Evolutionary conservation across 2,329 filamentous ascomycete species (phyloP).

Genomic region (Leptodontidium sp.): DNA sequence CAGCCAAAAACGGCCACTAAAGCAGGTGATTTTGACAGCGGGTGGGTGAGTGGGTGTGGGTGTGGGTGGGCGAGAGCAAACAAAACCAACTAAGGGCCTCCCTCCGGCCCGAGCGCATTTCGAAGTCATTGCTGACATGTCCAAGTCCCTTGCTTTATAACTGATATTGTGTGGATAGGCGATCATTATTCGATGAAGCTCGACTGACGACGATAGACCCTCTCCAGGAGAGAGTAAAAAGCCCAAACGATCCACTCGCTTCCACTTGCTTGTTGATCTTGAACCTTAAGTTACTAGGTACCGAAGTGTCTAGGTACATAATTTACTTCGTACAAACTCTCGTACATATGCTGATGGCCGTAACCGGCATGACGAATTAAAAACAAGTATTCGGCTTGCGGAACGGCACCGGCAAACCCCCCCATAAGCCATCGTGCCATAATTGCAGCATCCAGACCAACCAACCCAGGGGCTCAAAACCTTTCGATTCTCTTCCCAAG

Average conservation of each 20-base stretch:
- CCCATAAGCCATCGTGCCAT: background rate
- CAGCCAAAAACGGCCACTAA: constrained; percentile 19
- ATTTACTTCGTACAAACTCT: no score
- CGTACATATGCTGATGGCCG: background rate
- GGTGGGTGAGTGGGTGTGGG: background rate
- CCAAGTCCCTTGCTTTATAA: background rate
- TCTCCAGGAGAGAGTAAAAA: background rate
- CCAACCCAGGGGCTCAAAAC: background rate
- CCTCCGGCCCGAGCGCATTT: constrained; percentile 20
- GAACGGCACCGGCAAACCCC: background rate
- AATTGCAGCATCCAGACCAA: background rate
- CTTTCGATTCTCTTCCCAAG: background rate
- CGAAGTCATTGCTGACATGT: background rate
- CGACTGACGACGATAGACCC: background rate
- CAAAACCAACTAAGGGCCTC: background rate
- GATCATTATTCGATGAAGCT: background rate
- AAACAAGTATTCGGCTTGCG: background rate
- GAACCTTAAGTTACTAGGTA: background rate
- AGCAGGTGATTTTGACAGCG: constrained; percentile 9
- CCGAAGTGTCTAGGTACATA: no score
- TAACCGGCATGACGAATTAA: background rate
- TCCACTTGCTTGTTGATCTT: background rate
- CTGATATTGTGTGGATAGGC: background rate
- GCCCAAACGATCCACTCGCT: background rate
- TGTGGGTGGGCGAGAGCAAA: background rate